These are phyloP conservation scores for Eutypa lata DNA, from an alignment of 2,329 filamentous ascomycete genomes.

Conservation along the genomic window DNA sequence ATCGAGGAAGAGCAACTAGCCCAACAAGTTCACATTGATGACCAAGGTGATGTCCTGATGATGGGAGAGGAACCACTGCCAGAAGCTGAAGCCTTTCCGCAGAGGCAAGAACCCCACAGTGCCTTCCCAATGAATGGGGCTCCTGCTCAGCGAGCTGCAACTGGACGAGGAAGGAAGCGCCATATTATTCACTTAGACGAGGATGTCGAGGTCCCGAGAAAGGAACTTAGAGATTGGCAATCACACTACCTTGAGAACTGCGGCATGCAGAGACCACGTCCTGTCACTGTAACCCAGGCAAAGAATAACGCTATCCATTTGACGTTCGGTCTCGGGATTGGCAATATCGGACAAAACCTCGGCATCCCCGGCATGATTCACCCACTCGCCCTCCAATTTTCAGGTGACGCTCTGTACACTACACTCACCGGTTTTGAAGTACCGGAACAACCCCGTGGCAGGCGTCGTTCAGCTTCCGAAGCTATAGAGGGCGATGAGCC, in stretches of 20 bases:
- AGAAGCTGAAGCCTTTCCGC: constrained; percentile 33
- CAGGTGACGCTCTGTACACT: constrained; percentile 41
- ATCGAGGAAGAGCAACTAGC: constrained; percentile 14
- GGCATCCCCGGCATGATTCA: constrained; percentile 31
- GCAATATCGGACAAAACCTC: constrained; percentile 31
- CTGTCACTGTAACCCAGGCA: constrained; percentile 33
- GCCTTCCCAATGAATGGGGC: constrained; percentile 12
- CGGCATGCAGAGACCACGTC: constrained; percentile 21
- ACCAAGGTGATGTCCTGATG: constrained; percentile 33
- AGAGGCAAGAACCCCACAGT: constrained; percentile 18
- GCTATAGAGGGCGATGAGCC: constrained; percentile 39
- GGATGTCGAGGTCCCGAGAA: constrained; percentile 32
- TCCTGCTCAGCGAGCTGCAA: constrained; percentile 7
- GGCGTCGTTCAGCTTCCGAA: constrained; percentile 41
- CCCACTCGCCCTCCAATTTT: constrained; percentile 45
- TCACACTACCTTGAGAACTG: constrained; percentile 50
- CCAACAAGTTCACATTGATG: constrained; percentile 15
- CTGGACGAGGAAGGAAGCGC: constrained; percentile 21
- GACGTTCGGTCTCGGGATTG: constrained; percentile 37
- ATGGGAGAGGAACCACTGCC: constrained; percentile 36
- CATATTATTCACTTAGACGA: constrained; percentile 23
- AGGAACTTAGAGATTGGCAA: constrained; percentile 39
- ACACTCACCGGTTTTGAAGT: constrained; percentile 32
- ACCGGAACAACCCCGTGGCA: constrained; percentile 14
- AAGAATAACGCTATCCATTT: constrained; percentile 38